Base-by-base conservation (phyloP, 2,329 filamentous ascomycete species). In the Nigrospora sphaerica region DNA sequence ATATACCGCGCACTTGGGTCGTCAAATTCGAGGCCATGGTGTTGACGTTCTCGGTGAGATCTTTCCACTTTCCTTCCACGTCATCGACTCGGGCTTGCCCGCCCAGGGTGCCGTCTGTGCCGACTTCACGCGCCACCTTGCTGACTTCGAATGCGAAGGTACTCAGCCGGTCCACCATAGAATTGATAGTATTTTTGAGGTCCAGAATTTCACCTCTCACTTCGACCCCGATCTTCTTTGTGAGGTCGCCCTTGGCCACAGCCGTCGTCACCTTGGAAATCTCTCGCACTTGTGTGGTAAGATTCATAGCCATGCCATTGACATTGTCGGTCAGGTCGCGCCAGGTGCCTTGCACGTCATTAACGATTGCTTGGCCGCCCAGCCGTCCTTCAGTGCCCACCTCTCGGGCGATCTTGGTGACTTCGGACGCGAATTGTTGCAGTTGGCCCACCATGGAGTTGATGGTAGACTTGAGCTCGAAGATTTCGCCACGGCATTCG, bases 401-500 rank as follows among this genome's bases (percentile, higher is more conserved):
- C 68, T 97, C 92, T 64, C 89, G 86, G 34, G 92, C 92, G 60
- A 98, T 87, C 67, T 93, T 95, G 34, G 92, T 97, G 57, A 98
- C 93, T 71, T 97, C 92, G 61, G 90, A 87, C 11, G 93, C 93
- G 63, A 97, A 97, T 62, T 96, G 91, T 62, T 95, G 89, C 48
- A 98, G 75, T 66, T 96, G 93, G 65, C 96, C 93, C 55, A 98
- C 92, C 92, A 98, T 98, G 64, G 88, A 93, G 70, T 98, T 98
- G 74, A 97, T 98, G 40, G 93, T 97, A 49, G 90, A 91, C 70
- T 98, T 98, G 61, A 98, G 85, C 71, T 88, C 89, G 62, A 83
- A 86, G 60, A 91, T 97, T 75, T 92, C 93, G 67, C 86, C 95
- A 71, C 84, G 86, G 69, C 87, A 92, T 61, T 88, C 89, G 50